phyloP scores from a whole-genome alignment of 1,284 basidiomycete genomes.

The Ceratorhiza oryzae-sativae region DNA sequence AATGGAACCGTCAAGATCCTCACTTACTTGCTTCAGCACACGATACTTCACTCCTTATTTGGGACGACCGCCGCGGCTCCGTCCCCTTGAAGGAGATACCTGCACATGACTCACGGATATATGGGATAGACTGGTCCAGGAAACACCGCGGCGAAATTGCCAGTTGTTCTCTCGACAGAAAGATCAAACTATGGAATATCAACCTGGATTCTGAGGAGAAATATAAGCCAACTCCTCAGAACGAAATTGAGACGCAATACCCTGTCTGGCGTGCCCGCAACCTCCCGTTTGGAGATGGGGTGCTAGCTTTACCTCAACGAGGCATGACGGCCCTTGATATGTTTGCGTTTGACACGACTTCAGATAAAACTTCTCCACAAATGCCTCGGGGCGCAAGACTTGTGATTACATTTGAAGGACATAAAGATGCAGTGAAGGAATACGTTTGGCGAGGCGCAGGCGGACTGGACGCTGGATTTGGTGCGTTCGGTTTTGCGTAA shows the following conservation, averaged over 20 bases:
- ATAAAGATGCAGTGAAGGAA: conserved; percentile 94
- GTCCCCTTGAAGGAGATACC: conserved; percentile 77
- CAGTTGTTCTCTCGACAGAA: conserved; percentile 91
- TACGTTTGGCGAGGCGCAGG: conserved; percentile 90
- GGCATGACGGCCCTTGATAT: conserved; percentile 87
- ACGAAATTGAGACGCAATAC: conserved; percentile 73
- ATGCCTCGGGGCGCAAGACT: conserved; percentile 57
- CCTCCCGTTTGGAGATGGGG: conserved; percentile 90
- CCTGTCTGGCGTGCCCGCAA: conserved; percentile 95
- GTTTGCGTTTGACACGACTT: conserved; percentile 53
- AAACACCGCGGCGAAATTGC: conserved; percentile 76
- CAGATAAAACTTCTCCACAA: conserved; percentile 45
- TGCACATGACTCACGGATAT: conserved; percentile 88
- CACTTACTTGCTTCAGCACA: conserved; percentile 90
- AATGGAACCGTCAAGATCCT: conserved; percentile 89
- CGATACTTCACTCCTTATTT: conserved; percentile 80
- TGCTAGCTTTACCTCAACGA: conserved; percentile 89
- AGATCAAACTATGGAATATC: conserved; percentile 85
- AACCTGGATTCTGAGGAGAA: conserved; percentile 42
- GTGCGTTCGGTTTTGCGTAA: conserved; percentile 35
- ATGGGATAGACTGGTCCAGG: conserved; percentile 95
- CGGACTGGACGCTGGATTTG: conserved; percentile 51
- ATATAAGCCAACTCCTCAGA: conserved; percentile 30
- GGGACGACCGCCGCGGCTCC: conserved; percentile 85
- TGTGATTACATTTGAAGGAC: conserved; percentile 85